A percentile compares a stretch with the other conserved stretches of the same genome.
phyloP scores from a whole-genome alignment of 108 stramenopile species.

The Pseudonitzschia multistriata region DNA sequence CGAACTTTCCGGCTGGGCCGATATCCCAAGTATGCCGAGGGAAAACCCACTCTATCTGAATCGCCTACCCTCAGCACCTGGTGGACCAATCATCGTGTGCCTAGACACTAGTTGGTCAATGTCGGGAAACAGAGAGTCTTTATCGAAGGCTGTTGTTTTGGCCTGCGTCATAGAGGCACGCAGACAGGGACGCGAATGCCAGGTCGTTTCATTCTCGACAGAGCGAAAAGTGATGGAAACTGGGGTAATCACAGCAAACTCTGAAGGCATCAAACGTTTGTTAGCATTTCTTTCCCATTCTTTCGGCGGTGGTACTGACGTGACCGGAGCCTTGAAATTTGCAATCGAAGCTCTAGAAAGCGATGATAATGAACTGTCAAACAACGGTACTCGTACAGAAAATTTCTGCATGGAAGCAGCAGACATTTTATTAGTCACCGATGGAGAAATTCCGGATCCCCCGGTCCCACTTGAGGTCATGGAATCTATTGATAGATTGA shows the following conservation, averaged over 20 bases:
- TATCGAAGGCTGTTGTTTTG: slow-evolving; percentile 76
- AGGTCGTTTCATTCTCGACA: slow-evolving; percentile 68
- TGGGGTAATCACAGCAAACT: slow-evolving; percentile 44
- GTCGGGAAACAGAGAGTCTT: slow-evolving; percentile 59
- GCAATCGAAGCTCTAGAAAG: slow-evolving; percentile 31
- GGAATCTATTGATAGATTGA: slow-evolving; percentile 50
- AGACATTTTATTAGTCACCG: slow-evolving; percentile 72
- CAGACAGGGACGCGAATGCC: slow-evolving; percentile 58
- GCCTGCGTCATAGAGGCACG: slow-evolving; percentile 61
- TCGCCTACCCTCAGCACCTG: slow-evolving; percentile 53
- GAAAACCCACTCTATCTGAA: slow-evolving; percentile 27
- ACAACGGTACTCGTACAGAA: neutral
- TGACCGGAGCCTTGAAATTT: slow-evolving; percentile 64
- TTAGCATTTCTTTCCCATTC: slow-evolving; percentile 64
- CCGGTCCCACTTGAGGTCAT: slow-evolving; percentile 53
- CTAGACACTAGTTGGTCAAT: slow-evolving; percentile 83
- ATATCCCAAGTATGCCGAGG: slow-evolving; percentile 54
- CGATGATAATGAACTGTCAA: neutral
- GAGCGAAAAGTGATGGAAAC: slow-evolving; percentile 51
- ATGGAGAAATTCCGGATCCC: slow-evolving; percentile 80
- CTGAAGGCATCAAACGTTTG: slow-evolving; percentile 43
- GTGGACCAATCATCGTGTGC: slow-evolving; percentile 74
- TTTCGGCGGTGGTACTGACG: slow-evolving; percentile 81
- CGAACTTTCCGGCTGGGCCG: slow-evolving; percentile 58
- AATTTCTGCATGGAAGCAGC: slow-evolving; percentile 49